A percentile compares a stretch with the other conserved stretches of the same genome.
Conservation (phyloP, 345 rosid species). For the Sonneratia caseolaris region DNA sequence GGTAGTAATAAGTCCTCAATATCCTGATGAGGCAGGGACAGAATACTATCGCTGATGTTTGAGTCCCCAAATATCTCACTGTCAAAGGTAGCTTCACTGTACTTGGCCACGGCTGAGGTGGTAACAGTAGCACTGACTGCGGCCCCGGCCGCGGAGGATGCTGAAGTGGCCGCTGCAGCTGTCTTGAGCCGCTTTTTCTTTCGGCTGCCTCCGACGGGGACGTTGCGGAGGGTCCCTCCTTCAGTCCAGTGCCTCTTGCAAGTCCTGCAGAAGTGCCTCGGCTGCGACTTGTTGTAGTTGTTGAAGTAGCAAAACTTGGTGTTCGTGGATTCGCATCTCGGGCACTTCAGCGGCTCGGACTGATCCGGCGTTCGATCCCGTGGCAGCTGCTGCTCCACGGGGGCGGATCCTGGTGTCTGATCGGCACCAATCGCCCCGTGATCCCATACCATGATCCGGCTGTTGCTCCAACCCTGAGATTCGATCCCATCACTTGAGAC, state of each 20-base stretch:
- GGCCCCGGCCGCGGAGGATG: background rate
- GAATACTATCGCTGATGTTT: background rate
- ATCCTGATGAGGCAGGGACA: background rate
- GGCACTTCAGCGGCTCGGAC: constrained; percentile 64
- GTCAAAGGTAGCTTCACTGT: background rate
- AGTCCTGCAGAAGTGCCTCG: constrained; percentile 81
- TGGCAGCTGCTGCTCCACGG: constrained; percentile 21
- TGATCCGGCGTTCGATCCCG: constrained; percentile 14
- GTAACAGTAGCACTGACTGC: too few relatives aligned
- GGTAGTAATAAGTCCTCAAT: background rate
- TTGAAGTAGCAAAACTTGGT: constrained; percentile 93
- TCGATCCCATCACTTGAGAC: constrained; percentile 38
- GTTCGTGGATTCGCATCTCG: constrained; percentile 78
- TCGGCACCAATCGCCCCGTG: background rate
- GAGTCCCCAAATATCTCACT: background rate
- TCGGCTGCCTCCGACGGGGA: constrained; percentile 83
- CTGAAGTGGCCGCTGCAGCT: constrained; percentile 7
- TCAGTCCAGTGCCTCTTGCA: constrained; percentile 93
- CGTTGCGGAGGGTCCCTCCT: constrained; percentile 84
- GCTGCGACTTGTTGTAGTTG: constrained; percentile 85
- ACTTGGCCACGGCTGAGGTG: background rate
- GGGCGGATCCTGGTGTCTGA: constrained; percentile 21
- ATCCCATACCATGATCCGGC: constrained; percentile 29
- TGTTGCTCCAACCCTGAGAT: constrained; percentile 26
- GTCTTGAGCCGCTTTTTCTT: constrained; percentile 55